These are phyloP conservation scores for Remersonia thermophila DNA, from an alignment of 2,329 filamentous ascomycete genomes.

Conservation along the genomic window DNA sequence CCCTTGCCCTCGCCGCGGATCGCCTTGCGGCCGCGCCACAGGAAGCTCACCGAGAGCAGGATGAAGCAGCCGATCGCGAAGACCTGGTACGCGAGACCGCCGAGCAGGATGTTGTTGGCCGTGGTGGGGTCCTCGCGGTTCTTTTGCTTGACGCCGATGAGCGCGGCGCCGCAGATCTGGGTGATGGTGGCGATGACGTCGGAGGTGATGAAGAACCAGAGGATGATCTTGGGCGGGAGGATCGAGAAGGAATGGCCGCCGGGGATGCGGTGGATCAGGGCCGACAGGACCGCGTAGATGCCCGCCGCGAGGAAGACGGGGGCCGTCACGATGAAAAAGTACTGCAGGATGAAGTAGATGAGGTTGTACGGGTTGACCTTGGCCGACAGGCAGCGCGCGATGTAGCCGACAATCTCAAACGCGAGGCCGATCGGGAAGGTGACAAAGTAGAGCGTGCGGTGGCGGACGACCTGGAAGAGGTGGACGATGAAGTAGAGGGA, in stretches of 20 bases:
- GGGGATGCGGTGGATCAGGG: conserved; percentile 32
- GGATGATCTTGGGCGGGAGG: conserved; percentile 33
- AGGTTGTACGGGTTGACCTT: conserved; percentile 40
- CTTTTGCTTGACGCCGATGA: conserved; percentile 38
- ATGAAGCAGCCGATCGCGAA: conserved; percentile 39
- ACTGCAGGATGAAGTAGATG: conserved; percentile 44
- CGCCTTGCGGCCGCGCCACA: conserved; percentile 22
- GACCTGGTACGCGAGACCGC: conserved; percentile 41
- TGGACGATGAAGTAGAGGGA: conserved; percentile 28
- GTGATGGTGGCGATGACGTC: conserved; percentile 41
- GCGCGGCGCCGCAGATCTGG: conserved; percentile 41
- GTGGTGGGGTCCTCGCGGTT: conserved; percentile 36
- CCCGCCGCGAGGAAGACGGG: conserved; percentile 45
- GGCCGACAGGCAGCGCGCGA: conserved; percentile 34
- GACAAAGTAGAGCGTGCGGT: conserved; percentile 34
- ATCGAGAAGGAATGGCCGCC: conserved; percentile 29
- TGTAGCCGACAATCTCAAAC: conserved; percentile 39
- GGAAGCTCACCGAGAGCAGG: conserved; percentile 29
- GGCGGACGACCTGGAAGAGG: conserved; percentile 23
- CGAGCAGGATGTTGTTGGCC: conserved; percentile 43
- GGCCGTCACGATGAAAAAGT: conserved; percentile 49
- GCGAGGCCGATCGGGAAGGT: conserved; percentile 31
- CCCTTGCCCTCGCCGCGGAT: neutral
- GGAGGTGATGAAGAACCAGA: conserved; percentile 41
- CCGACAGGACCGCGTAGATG: conserved; percentile 42